These are phyloP conservation scores for Coemansia javaensis DNA, from an alignment of 192 early-diverging fungal genomes.

Conservation along the genomic window DNA sequence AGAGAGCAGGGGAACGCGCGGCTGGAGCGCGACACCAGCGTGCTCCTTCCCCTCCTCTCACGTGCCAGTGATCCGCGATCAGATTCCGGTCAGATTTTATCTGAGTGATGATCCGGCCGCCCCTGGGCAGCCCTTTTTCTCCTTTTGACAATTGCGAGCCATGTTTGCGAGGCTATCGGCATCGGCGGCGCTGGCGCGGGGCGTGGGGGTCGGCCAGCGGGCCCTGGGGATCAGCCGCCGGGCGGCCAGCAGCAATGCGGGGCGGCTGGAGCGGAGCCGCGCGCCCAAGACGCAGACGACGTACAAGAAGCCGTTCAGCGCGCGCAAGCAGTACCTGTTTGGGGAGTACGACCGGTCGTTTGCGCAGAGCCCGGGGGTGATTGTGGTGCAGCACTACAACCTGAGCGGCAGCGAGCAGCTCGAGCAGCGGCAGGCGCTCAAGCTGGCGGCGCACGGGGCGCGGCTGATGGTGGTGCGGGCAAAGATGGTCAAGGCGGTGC, in stretches of 20 bases:
- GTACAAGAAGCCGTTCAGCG: conserved; percentile 49
- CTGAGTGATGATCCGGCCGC: no score
- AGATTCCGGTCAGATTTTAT: no score
- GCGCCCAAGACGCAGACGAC: conserved; percentile 38
- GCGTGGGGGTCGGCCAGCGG: not conserved
- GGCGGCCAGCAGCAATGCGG: no score
- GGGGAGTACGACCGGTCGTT: conserved; percentile 41
- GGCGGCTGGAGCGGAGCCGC: conserved; percentile 22
- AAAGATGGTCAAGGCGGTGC: conserved; percentile 42
- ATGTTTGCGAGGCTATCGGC: no score
- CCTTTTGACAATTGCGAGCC: no score
- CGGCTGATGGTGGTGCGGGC: conserved; percentile 37
- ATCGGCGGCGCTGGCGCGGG: no score
- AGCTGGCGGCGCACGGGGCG: conserved; percentile 21
- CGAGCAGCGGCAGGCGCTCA: conserved; percentile 22
- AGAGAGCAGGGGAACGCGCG: no score
- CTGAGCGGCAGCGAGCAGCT: conserved; percentile 33
- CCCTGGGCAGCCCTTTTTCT: no score
- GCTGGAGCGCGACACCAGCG: no score
- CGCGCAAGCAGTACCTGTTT: conserved; percentile 50
- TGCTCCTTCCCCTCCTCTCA: no score
- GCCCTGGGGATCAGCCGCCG: no score
- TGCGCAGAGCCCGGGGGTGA: conserved; percentile 9
- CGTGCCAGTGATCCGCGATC: no score
- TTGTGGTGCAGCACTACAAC: conserved; percentile 48